Conservation (phyloP, 257 asterid species). For the Solanum medicagineum region DNA sequence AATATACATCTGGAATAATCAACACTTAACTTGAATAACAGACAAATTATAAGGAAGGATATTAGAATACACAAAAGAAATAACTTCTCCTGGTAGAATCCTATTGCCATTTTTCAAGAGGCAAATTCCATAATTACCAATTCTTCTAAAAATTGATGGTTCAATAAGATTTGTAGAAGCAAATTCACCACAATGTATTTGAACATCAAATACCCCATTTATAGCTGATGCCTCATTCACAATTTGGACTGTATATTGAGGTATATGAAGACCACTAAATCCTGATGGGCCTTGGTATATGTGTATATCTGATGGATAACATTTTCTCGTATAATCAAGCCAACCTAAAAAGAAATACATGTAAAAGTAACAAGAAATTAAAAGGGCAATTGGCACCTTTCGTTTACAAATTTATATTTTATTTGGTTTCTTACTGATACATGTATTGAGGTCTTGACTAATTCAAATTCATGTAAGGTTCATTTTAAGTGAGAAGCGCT, state of each 20-base stretch:
- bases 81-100: constrained; percentile 39
- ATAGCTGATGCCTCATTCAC: constrained; percentile 30
- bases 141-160: constrained; percentile 37
- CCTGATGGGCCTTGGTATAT: constrained; percentile 55
- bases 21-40: constrained; percentile 27
- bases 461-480: background rate
- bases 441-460: accelerated
- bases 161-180: constrained; percentile 42
- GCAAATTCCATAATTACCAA: constrained; percentile 12
- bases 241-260: constrained; percentile 47
- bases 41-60: constrained; percentile 32
- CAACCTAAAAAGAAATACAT: background rate
- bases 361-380: background rate
- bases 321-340: background rate
- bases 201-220: constrained; percentile 37
- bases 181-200: constrained; percentile 35
- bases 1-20: background rate
- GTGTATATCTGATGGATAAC: background rate
- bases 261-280: constrained; percentile 35
- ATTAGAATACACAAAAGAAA: constrained; percentile 55
- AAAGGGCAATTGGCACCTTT: background rate
- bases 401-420: background rate
- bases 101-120: constrained; percentile 31
- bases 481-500: background rate
- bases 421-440: background rate